Conservation (phyloP, 805 yeast species). For the Wickerhamiella lipophila region DNA sequence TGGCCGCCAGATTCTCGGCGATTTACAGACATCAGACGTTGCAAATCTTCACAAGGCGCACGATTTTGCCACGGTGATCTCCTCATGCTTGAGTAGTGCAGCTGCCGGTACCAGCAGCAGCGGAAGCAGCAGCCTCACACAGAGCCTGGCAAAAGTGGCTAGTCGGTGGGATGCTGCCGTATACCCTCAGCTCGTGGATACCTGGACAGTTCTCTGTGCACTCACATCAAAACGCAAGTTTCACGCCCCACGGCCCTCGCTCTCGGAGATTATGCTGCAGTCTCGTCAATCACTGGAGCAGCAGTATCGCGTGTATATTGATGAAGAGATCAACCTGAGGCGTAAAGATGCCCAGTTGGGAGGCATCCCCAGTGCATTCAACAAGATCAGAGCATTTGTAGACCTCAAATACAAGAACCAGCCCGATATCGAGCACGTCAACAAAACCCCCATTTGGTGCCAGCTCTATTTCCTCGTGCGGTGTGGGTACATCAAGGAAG, state of each 20-base stretch:
- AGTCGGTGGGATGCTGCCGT: conserved; percentile 39
- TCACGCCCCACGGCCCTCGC: conserved; percentile 4
- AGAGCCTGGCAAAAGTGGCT: conserved; percentile 44
- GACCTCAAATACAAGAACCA: conserved; percentile 34
- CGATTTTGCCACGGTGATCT: conserved; percentile 2
- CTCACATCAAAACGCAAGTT: conserved; percentile 9
- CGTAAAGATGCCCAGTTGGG: conserved; percentile 39
- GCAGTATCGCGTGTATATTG: conserved; percentile 67
- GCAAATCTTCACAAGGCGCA: conserved; percentile 9
- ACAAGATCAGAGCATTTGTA: conserved; percentile 57
- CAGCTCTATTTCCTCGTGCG: conserved; percentile 70
- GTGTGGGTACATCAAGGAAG: conserved; percentile 71
- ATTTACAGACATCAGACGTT: conserved; percentile 17
- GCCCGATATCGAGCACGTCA: conserved; percentile 46
- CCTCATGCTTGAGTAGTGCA: neutral
- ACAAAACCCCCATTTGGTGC: conserved; percentile 93
- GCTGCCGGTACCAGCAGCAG: too few species aligned
- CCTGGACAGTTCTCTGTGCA: conserved; percentile 16
- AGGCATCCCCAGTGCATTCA: conserved; percentile 59
- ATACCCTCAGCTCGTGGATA: conserved; percentile 46
- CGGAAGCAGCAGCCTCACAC: neutral
- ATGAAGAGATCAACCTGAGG: conserved; percentile 44
- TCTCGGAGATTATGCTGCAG: conserved; percentile 35
- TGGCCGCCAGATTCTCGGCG: conserved; percentile 10
- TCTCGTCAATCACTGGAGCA: conserved; percentile 50